Conservation (phyloP, 2,329 filamentous ascomycete genomes). For the Metarhizium sp. region DNA sequence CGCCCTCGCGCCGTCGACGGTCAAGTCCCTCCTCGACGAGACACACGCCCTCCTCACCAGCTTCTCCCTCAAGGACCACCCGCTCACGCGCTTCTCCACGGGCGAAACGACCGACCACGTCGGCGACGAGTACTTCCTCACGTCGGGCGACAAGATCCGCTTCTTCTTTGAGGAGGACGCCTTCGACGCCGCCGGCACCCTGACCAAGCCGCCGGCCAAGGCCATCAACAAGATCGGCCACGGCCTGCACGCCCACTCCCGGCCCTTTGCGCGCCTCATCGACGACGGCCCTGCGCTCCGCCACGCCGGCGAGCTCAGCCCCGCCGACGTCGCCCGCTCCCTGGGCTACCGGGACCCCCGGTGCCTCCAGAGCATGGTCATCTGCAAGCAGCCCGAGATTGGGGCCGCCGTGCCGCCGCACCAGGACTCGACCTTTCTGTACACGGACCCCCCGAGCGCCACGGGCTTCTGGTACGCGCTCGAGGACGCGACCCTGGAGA, state of each 20-base stretch:
- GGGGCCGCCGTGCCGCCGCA: conserved; percentile 85
- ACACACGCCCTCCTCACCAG: conserved; percentile 63
- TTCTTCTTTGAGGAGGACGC: conserved; percentile 98
- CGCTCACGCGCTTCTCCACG: conserved; percentile 89
- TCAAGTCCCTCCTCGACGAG: conserved; percentile 61
- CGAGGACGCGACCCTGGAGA: conserved; percentile 78
- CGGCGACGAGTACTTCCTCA: conserved; percentile 89
- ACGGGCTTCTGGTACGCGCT: conserved; percentile 97
- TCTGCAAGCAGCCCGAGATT: conserved; percentile 96
- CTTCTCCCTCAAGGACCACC: conserved; percentile 75
- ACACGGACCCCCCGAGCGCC: conserved; percentile 78
- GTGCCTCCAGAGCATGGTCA: conserved; percentile 88
- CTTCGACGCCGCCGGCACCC: conserved; percentile 54
- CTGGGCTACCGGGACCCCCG: conserved; percentile 70
- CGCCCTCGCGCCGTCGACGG: conserved; percentile 58
- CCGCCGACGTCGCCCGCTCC: conserved; percentile 54
- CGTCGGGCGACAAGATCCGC: conserved; percentile 80
- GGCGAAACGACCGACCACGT: conserved; percentile 69
- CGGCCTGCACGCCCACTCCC: conserved; percentile 60
- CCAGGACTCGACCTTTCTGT: conserved; percentile 87
- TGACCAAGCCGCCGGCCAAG: conserved; percentile 69
- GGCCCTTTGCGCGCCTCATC: conserved; percentile 53
- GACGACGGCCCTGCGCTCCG: conserved; percentile 38
- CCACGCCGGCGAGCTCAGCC: conserved; percentile 25
- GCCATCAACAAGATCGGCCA: conserved; percentile 90